These are phyloP conservation scores for Ophiostoma novo-ulmi DNA, from an alignment of 2,329 filamentous ascomycete species.

Conservation along the genomic window DNA sequence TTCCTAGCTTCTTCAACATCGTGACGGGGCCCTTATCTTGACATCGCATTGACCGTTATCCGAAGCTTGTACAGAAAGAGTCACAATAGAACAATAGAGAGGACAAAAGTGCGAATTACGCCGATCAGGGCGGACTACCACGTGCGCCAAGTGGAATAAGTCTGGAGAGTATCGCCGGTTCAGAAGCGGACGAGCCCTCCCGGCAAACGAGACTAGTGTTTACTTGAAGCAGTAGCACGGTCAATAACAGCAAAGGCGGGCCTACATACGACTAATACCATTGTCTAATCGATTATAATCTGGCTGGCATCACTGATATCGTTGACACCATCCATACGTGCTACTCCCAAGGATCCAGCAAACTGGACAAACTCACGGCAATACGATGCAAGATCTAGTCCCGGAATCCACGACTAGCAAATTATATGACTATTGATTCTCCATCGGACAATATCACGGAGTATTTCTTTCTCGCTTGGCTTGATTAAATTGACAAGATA, in stretches of 20 bases:
- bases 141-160: not conserved
- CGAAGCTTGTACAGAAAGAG: not conserved
- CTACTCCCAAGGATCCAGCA: not conserved
- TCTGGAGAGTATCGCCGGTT: not conserved
- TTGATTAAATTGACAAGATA: not conserved
- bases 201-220: not conserved
- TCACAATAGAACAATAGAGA: not conserved
- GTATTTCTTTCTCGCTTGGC: not conserved
- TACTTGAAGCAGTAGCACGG: not conserved
- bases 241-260: not conserved
- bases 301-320: not conserved
- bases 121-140: constrained; percentile 1
- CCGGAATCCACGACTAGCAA: not conserved
- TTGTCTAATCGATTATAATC: not conserved
- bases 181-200: not conserved
- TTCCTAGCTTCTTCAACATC: constrained; percentile 1
- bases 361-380: constrained; percentile 7
- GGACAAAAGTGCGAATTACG: constrained; percentile 3
- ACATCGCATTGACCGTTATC: not conserved
- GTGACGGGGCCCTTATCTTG: not conserved
- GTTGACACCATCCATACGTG: not conserved
- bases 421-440: not conserved
- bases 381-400: not conserved
- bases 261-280: not conserved
- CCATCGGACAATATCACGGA: not conserved